Percentiles rank a stretch among this genome's conserved stretches.
Conservation (phyloP, 441 rosid genomes). For the Viola pubescens region DNA sequence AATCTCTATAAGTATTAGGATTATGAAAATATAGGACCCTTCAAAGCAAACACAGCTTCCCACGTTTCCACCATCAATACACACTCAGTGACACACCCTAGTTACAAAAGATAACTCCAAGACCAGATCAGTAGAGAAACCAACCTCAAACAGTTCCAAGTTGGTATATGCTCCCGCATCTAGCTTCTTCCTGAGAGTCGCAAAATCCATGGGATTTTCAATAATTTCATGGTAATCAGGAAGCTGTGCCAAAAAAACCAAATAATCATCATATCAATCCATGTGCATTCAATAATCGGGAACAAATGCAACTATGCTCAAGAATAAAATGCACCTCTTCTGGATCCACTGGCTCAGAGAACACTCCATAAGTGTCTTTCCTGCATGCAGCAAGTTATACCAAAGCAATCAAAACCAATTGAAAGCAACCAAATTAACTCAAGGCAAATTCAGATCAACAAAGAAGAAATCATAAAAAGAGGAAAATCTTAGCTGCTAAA, state of each 20-base stretch:
- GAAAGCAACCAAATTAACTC: slow-evolving; percentile 16
- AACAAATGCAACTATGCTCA: slow-evolving; percentile 10
- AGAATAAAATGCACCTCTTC: slow-evolving; percentile 51
- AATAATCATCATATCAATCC: slow-evolving; percentile 12
- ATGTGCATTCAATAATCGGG: slow-evolving; percentile 1
- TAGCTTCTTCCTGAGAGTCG: slow-evolving; percentile 61
- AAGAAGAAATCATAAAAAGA: neutral
- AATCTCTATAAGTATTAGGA: neutral
- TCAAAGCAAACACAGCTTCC: neutral
- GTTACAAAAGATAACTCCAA: neutral
- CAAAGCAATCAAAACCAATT: slow-evolving; percentile 23
- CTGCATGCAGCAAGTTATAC: slow-evolving; percentile 34
- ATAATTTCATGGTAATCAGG: slow-evolving; percentile 81
- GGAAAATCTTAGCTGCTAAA: slow-evolving; percentile 23
- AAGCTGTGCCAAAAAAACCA: slow-evolving; percentile 44
- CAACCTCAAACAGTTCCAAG: slow-evolving; percentile 82
- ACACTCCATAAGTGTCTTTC: slow-evolving; percentile 93
- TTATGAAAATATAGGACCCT: neutral
- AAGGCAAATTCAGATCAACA: neutral
- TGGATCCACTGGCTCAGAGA: slow-evolving; percentile 87
- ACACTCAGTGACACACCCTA: neutral
- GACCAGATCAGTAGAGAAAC: slow-evolving; percentile 20
- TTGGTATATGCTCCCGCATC: slow-evolving; percentile 46
- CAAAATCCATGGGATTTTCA: slow-evolving; percentile 78
- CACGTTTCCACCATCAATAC: neutral